These are phyloP conservation scores for Erysimum cheiri DNA, from an alignment of 441 rosid genomes.

Conservation along the genomic window DNA sequence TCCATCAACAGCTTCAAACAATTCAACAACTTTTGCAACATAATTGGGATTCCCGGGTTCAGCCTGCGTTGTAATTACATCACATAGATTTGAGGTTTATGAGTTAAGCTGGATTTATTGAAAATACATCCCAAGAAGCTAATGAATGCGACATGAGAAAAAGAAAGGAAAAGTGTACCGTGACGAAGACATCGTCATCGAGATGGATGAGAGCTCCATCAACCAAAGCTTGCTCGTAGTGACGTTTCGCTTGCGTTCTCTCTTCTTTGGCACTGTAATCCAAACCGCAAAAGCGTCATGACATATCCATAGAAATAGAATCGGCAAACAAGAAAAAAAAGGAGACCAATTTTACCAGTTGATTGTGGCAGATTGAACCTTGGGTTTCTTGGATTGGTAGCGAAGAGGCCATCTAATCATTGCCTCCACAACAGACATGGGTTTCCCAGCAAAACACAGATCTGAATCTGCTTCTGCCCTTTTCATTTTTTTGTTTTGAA, in stretches of 20 bases:
- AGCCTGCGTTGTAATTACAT: slow-evolving; percentile 28
- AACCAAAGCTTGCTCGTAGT: slow-evolving; percentile 27
- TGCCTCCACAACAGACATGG: slow-evolving; percentile 36
- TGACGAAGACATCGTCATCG: slow-evolving; percentile 32
- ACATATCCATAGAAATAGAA: background rate
- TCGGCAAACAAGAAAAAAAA: background rate
- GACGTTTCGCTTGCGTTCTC: slow-evolving; percentile 28
- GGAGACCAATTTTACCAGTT: background rate
- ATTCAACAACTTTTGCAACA: slow-evolving; percentile 45
- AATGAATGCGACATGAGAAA: too few relatives aligned
- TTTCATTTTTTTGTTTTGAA: background rate
- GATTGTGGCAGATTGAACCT: background rate
- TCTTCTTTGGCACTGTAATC: background rate
- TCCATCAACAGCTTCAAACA: slow-evolving; percentile 42
- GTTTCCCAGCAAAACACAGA: slow-evolving; percentile 27
- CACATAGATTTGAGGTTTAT: background rate
- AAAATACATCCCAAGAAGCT: background rate
- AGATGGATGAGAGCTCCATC: slow-evolving; percentile 27
- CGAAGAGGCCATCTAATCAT: slow-evolving; percentile 37
- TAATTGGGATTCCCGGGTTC: slow-evolving; percentile 38
- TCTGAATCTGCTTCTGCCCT: slow-evolving; percentile 29
- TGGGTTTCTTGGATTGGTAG: slow-evolving; percentile 2
- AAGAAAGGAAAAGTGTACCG: background rate
- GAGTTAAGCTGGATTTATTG: background rate
- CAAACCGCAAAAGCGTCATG: background rate